Percentiles rank a stretch among this genome's conserved stretches.
phyloP scores from a whole-genome alignment of 2,329 filamentous ascomycete genomes.

The Colletotrichum shisoi region DNA sequence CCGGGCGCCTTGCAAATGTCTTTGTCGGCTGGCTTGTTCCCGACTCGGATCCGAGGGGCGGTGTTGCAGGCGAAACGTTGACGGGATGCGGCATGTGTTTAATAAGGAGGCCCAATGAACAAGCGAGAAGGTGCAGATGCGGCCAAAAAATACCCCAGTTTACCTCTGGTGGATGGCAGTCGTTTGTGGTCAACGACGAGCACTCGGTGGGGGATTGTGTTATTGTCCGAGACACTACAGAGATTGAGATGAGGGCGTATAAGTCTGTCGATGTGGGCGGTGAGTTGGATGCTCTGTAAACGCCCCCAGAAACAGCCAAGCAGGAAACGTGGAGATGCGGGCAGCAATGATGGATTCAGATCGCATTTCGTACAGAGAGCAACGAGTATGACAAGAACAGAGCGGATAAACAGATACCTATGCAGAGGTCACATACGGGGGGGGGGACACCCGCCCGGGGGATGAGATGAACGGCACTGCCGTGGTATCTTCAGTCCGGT shows the following conservation, averaged over 20 bases:
- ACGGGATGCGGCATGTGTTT: constrained; percentile 27
- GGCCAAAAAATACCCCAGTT: constrained; percentile 11
- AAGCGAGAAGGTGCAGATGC: constrained; percentile 10
- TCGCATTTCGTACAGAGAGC: constrained; percentile 4
- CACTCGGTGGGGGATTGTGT: constrained; percentile 1
- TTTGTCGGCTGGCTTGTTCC: constrained; percentile 30
- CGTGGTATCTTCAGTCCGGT: constrained; percentile 22
- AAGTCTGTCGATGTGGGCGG: neutral
- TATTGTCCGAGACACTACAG: constrained; percentile 29
- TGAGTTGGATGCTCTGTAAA: constrained; percentile 3
- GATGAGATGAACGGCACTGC: constrained; percentile 24
- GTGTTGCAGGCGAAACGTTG: constrained; percentile 36
- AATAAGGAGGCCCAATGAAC: constrained; percentile 29
- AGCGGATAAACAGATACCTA: neutral
- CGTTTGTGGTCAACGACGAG: neutral
- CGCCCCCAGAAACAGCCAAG: constrained; percentile 1
- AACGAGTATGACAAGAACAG: neutral
- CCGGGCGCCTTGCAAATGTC: constrained; percentile 18
- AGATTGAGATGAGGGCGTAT: constrained; percentile 1
- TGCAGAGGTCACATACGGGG: constrained; percentile 8
- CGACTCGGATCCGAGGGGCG: constrained; percentile 35
- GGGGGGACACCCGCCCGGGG: neutral
- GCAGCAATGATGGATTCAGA: neutral
- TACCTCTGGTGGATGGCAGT: neutral
- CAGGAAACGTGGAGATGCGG: neutral